Base-by-base conservation (phyloP, 345 rosid species). In the Camelina laxa region DNA sequence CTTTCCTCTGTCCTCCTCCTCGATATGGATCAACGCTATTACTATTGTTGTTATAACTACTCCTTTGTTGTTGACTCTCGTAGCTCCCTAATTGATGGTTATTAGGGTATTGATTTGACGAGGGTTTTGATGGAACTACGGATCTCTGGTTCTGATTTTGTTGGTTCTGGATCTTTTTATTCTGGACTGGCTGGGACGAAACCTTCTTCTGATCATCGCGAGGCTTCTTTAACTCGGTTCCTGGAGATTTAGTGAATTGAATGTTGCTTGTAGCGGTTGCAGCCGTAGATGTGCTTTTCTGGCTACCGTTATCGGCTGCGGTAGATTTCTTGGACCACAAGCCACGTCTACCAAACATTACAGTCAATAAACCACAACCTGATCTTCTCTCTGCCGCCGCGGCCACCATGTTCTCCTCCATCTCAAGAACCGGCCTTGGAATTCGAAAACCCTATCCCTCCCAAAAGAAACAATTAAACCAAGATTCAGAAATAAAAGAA, bases 341-440 rank as follows among this genome's bases (percentile, higher is more conserved):
- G 47, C 65, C 64, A 60, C 89, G 84, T 9, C 84, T 64, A 13
- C 97, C 92, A 3, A 92, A 85, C 57, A 95, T 85, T 3, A 83
- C 92, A 48, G 65, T 85, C 5, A 92, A 65, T 12, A 95, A 66
- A 69, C 92, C 91, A 48, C 99, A 95, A 11, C 97, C 91, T 0
- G 87, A 76, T 41, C 73, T 84, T 71, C 68, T 90, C 10, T 85
- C 90, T 5, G 87, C 89, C 9, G 87, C 89, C 2, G 87, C 81
- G 1, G 59, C 9, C 9, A 50, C 73, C 72, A 49, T 38, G 77
- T 66, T 72, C 81, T 60, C 81, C 55, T 67, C 81, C 81, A 78
- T 78, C 61, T 2, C 10, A 67, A 72, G 73, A 65, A 77, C 76
- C 64, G 76, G 72, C 76, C 15, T 39, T 60, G 5, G 60, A 48